Base-by-base conservation (phyloP, 352 stramenopile genomes). In the Phytophthora quininea region DNA sequence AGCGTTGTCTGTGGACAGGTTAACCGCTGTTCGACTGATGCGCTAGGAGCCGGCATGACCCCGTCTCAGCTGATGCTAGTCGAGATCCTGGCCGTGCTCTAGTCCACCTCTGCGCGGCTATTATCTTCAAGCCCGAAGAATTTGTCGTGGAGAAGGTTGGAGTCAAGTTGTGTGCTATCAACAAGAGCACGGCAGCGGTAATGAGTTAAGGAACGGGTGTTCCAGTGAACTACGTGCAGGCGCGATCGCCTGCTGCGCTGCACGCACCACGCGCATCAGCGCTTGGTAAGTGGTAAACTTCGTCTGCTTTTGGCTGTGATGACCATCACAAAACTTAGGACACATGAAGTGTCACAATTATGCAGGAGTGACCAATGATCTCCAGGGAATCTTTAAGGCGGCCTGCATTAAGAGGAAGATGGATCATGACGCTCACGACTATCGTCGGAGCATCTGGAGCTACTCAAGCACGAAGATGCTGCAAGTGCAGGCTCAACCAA, bases 101-200 rank as follows among this genome's bases (percentile, higher is more conserved):
- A 0, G 35, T 14, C n/a, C 37, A 64, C 42, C 38, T 58, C 15
- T 64, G 54, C 54, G 62, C 14, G 2, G 4, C 31, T 6, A 31
- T 64, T 15, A 24, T 31, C 2, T 64, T 58, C n/a, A 38, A 27
- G n/a, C 32, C 24, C 0, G 10, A 8, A 1, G 51, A 48, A 1
- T 56, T 67, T n/a, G 49, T 31, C 1, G n/a, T 52, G 8, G 60
- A 62, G 5, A 14, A 6, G 1, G 47, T 62, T 1, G 30, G 53
- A 15, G 10, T 5, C 8, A 56, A 43, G 35, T 29, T 62, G 2
- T 42, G 52, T 11, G 29, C 37, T 9, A 54, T 68, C 4, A 35
- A 6, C 60, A 62, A 68, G n/a, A 62, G 43, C 24, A 42, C 43
- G 35, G 37, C 2, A 14, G 9, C 62, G 19, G 62, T 68, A 12